phyloP scores from a whole-genome alignment of 805 yeast genomes.

The Sporopachydermia lactativora region DNA sequence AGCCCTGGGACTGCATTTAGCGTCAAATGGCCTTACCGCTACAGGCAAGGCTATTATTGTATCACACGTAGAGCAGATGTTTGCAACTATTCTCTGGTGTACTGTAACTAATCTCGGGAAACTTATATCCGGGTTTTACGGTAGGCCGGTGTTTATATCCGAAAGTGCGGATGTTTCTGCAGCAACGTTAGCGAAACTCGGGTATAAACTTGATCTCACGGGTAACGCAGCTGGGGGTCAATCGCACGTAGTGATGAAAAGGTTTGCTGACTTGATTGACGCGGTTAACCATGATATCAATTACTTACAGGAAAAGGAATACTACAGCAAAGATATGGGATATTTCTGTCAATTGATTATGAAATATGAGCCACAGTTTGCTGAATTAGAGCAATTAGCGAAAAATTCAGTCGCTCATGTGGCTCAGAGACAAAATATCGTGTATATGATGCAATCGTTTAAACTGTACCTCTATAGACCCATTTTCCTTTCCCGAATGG shows the following conservation, averaged over 20 bases:
- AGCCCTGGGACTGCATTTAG: conserved; percentile 1
- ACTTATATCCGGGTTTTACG: background rate
- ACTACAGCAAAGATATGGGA: background rate
- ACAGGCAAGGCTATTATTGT: background rate
- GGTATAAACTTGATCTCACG: background rate
- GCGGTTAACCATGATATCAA: background rate
- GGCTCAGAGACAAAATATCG: background rate
- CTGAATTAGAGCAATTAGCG: conserved; percentile 1
- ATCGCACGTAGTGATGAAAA: background rate
- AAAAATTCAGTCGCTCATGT: background rate
- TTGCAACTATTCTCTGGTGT: background rate
- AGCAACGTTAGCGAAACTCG: background rate
- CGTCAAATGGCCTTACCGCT: background rate
- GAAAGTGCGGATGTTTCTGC: conserved; percentile 1
- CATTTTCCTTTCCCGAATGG: background rate
- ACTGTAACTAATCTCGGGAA: background rate
- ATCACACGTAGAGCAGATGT: background rate
- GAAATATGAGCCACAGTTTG: background rate
- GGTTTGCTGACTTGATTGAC: conserved; percentile 1
- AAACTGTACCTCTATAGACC: background rate
- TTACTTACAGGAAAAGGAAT: conserved; percentile 1
- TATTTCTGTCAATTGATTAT: background rate
- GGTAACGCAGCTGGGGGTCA: conserved; percentile 1
- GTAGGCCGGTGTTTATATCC: background rate
- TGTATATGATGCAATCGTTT: background rate